Percentiles rank a stretch among this genome's conserved stretches.
These are phyloP conservation scores for Kandelia obovata DNA, from an alignment of 345 rosid species.

Conservation along the genomic window DNA sequence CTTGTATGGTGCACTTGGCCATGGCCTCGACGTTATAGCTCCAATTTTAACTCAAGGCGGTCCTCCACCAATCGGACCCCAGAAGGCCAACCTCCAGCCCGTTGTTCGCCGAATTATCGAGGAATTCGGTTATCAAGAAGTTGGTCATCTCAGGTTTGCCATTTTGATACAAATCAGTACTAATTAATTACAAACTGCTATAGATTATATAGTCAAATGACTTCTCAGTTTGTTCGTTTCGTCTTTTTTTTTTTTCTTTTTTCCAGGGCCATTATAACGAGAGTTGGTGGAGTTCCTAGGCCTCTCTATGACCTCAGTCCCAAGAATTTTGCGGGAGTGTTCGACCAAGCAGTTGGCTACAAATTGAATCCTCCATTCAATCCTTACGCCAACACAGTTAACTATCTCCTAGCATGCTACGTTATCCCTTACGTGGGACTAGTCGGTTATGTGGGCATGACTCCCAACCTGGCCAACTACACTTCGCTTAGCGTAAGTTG, in stretches of 20 bases:
- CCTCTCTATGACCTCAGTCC: conserved; percentile 3
- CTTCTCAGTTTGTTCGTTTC: too few relatives aligned
- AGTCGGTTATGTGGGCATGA: conserved; percentile 7
- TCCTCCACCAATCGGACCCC: conserved; percentile 50
- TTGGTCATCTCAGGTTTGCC: conserved; percentile 63
- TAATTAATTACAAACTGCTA: too few relatives aligned
- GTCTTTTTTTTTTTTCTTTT: too few relatives aligned
- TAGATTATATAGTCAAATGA: too few relatives aligned
- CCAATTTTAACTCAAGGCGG: conserved; percentile 47
- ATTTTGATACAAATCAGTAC: too few relatives aligned
- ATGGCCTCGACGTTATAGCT: conserved; percentile 47
- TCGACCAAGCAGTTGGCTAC: conserved; percentile 4
- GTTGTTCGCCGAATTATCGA: conserved; percentile 35
- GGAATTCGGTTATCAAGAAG: conserved; percentile 65
- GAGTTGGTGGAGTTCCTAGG: conserved; percentile 5
- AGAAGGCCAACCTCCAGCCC: conserved; percentile 53
- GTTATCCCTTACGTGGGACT: conserved; percentile 12
- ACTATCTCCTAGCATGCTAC: conserved; percentile 11
- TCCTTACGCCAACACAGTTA: conserved; percentile 5
- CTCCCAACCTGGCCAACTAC: not conserved
- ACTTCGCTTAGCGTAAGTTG: not conserved
- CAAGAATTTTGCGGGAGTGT: not conserved
- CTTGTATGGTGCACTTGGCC: conserved; percentile 41
- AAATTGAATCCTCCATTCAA: conserved; percentile 6
- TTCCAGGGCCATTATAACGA: conserved; percentile 3